A percentile compares a stretch with the other conserved stretches of the same genome.
These are phyloP conservation scores for Trichomonas gallinae DNA, from an alignment of 208 protist species.

Conservation along the genomic window DNA sequence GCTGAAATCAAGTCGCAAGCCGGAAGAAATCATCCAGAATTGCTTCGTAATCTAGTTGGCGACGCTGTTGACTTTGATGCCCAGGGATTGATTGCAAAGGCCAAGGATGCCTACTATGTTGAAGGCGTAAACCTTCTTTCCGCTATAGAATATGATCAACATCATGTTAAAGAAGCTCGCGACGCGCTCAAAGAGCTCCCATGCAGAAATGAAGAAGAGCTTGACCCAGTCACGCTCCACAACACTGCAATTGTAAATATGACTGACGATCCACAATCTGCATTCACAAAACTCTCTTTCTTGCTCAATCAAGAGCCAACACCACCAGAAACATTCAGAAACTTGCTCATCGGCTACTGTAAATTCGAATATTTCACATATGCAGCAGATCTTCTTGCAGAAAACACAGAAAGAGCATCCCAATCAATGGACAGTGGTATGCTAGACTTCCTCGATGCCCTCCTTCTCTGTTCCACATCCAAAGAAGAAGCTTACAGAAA, in stretches of 20 bases:
- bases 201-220: conserved; percentile 44
- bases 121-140: neutral
- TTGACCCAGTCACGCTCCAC: conserved; percentile 85
- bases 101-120: neutral
- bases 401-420: no score
- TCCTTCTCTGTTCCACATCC: no score
- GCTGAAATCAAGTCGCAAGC: neutral
- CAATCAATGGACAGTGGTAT: no score
- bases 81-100: neutral
- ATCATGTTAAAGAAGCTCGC: neutral
- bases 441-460: no score
- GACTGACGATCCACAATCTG: conserved; percentile 67
- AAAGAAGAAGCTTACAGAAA: no score
- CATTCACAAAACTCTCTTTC: conserved; percentile 82
- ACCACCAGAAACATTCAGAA: no score
- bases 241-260: conserved; percentile 89
- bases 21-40: neutral
- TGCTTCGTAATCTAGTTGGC: no score
- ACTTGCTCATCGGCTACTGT: conserved; percentile 82
- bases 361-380: conserved; percentile 80
- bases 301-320: conserved; percentile 75
- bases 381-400: conserved; percentile 75
- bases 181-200: neutral
- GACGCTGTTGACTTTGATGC: neutral
- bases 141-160: neutral